These are phyloP conservation scores for Piloderma croceum DNA, from an alignment of 768 basidiomycete species.

Conservation along the genomic window DNA sequence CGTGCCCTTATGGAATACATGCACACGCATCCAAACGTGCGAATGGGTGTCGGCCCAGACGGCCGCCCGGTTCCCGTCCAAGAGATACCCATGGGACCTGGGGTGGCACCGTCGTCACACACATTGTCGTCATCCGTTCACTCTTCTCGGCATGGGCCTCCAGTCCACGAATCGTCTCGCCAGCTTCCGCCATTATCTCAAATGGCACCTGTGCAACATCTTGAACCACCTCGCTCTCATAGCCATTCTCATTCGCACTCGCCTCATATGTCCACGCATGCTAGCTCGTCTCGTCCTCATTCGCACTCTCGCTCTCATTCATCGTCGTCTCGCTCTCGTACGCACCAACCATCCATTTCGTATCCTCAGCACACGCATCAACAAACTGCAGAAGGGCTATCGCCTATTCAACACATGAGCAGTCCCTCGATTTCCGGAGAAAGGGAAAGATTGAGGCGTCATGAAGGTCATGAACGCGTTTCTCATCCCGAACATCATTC, in stretches of 20 bases:
- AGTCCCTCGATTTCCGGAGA: constrained; percentile 44
- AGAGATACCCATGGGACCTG: constrained; percentile 45
- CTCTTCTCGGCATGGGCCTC: constrained; percentile 31
- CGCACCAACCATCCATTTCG: constrained; percentile 36
- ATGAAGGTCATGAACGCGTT: constrained; percentile 40
- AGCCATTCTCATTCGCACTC: constrained; percentile 24
- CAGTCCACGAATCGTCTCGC: constrained; percentile 38
- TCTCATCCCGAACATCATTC: constrained; percentile 17
- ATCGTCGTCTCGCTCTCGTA: constrained; percentile 48
- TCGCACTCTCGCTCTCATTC: constrained; percentile 36
- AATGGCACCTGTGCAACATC: constrained; percentile 39
- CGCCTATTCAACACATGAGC: constrained; percentile 42
- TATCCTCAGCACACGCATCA: constrained; percentile 37
- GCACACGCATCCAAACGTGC: constrained; percentile 37
- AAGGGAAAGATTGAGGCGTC: constrained; percentile 41
- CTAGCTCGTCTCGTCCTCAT: background rate
- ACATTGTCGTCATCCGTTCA: constrained; percentile 28
- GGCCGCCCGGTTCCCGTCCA: constrained; percentile 44
- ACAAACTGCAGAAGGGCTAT: constrained; percentile 40
- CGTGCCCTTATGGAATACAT: background rate
- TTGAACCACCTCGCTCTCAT: constrained; percentile 29
- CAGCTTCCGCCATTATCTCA: constrained; percentile 46
- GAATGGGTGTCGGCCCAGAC: constrained; percentile 42
- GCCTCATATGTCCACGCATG: background rate
- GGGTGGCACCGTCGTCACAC: constrained; percentile 34